phyloP scores from a whole-genome alignment of 83 land plant species.

The Thuja plicata region DNA sequence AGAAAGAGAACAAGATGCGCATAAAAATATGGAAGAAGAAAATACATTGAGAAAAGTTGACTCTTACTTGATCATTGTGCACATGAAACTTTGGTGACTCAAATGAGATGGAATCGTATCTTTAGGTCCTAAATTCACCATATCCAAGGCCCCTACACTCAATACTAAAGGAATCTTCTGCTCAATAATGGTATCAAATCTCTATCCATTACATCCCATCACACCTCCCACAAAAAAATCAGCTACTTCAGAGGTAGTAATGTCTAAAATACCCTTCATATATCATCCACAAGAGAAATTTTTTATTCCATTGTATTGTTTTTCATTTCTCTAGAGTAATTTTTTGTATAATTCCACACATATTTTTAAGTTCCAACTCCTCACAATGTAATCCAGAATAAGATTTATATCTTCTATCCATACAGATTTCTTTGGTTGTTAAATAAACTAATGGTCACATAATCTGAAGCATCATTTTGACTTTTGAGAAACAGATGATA shows the following conservation, averaged over 20 bases:
- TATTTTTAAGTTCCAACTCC: not conserved
- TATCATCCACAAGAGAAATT: not conserved
- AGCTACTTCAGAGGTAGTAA: constrained; percentile 97
- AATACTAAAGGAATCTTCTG: constrained; percentile 77
- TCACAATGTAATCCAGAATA: not conserved
- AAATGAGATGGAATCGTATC: constrained; percentile 76
- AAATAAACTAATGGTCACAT: not conserved
- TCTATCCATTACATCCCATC: constrained; percentile 81
- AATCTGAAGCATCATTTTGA: not conserved
- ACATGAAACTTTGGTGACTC: constrained; percentile 61
- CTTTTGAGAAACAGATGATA: not conserved
- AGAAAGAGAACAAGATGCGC: not conserved
- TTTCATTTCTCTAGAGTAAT: not conserved
- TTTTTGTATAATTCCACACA: not conserved
- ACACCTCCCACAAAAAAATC: constrained; percentile 95
- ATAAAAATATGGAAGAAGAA: constrained; percentile 6
- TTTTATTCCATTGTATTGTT: not conserved
- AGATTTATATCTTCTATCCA: not conserved
- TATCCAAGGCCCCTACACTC: constrained; percentile 95
- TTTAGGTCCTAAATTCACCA: constrained; percentile 96
- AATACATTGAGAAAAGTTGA: not conserved
- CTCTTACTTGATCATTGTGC: constrained; percentile 83
- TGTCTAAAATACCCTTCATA: constrained; percentile 85
- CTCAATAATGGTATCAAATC: constrained; percentile 81
- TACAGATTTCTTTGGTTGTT: not conserved